phyloP scores from a whole-genome alignment of 768 basidiomycete species.

The Tricholoma matsutake region DNA sequence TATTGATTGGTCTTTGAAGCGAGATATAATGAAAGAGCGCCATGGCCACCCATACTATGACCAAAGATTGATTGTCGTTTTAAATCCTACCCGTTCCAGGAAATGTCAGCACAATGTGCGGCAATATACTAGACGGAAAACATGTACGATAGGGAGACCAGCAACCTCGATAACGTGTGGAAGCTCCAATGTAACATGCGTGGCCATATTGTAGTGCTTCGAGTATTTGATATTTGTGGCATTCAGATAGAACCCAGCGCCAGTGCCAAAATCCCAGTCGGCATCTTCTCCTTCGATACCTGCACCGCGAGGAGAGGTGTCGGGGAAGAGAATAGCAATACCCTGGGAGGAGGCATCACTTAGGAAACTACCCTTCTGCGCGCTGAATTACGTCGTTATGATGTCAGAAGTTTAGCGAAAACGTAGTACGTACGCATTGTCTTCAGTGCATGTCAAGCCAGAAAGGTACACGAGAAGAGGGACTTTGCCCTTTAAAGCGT shows the following conservation, averaged over 20 bases:
- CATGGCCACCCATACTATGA: constrained; percentile 98
- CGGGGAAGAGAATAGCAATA: constrained; percentile 91
- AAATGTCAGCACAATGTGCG: background rate
- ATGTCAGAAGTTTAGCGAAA: background rate
- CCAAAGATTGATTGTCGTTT: constrained; percentile 86
- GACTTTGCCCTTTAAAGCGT: constrained; percentile 44
- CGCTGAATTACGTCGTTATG: constrained; percentile 36
- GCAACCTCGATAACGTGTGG: constrained; percentile 74
- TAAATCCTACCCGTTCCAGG: constrained; percentile 55
- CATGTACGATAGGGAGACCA: constrained; percentile 72
- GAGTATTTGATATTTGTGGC: constrained; percentile 76
- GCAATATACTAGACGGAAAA: background rate
- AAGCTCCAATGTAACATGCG: constrained; percentile 79
- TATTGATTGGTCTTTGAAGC: constrained; percentile 68
- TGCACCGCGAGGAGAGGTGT: constrained; percentile 93
- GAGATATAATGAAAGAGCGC: constrained; percentile 89
- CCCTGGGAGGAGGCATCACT: constrained; percentile 81
- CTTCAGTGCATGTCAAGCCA: constrained; percentile 88
- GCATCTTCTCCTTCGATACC: constrained; percentile 76
- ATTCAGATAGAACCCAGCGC: constrained; percentile 96
- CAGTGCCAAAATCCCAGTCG: constrained; percentile 90
- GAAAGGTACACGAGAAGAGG: constrained; percentile 83
- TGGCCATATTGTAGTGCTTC: constrained; percentile 86
- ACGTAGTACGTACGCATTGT: constrained; percentile 67
- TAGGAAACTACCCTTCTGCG: constrained; percentile 93